These are phyloP conservation scores for Allium cepa DNA, from an alignment of 106 monocot genomes.

Conservation along the genomic window DNA sequence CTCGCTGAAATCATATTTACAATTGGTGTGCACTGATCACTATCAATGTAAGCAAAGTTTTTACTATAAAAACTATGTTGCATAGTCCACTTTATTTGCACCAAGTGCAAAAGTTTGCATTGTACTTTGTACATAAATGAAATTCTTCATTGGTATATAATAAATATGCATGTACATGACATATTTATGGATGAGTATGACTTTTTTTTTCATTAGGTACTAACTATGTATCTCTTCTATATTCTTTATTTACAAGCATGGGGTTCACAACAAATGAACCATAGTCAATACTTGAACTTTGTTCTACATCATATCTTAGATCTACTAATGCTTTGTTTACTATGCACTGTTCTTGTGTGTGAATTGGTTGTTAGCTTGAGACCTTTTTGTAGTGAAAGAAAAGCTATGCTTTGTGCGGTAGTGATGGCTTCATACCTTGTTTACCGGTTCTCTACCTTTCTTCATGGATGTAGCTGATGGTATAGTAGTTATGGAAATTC, in stretches of 20 bases:
- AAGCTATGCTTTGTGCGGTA: constrained; percentile 46
- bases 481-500: constrained; percentile 73
- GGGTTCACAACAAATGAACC: constrained; percentile 26
- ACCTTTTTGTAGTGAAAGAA: constrained; percentile 43
- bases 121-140: too few relatives aligned
- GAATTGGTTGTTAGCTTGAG: constrained; percentile 55
- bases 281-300: constrained; percentile 38
- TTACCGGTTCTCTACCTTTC: constrained; percentile 95
- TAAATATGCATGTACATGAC: too few relatives aligned
- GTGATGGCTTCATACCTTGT: constrained; percentile 59
- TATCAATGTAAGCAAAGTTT: too few relatives aligned
- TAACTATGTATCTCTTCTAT: constrained; percentile 73
- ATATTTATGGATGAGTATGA: too few relatives aligned
- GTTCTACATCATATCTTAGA: constrained; percentile 65
- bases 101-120: too few relatives aligned
- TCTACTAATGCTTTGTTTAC: constrained; percentile 67
- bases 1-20: too few relatives aligned
- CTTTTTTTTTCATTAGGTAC: too few relatives aligned
- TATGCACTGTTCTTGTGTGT: constrained; percentile 70
- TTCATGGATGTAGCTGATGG: constrained; percentile 87
- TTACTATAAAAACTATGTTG: too few relatives aligned
- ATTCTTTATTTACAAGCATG: constrained; percentile 69
- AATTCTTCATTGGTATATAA: too few relatives aligned
- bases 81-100: too few relatives aligned
- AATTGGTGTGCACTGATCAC: too few relatives aligned